Base-by-base conservation (phyloP, 345 rosid species). In the Eucalyptus rudis region DNA sequence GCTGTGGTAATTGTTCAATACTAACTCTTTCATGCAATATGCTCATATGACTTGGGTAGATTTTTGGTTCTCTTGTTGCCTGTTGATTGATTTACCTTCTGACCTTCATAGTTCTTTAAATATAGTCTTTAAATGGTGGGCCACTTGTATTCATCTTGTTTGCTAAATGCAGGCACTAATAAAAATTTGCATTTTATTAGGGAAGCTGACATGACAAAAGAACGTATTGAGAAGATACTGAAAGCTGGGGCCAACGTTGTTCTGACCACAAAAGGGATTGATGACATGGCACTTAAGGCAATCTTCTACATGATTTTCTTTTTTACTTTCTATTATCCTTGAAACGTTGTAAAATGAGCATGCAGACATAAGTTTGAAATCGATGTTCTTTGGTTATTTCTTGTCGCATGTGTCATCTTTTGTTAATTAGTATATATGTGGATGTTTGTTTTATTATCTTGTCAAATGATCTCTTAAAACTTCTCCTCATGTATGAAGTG, bases 221-320 rank as follows among this genome's bases (percentile, higher is more conserved):
- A 98, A 89, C 96, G 99, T 40, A 98, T 98, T 90, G 97, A 94
- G 89, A 98, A 98, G 91, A 95, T 98, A 88, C 91, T 98, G 87
- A 96, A 95, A 92, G 98, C 97, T 91, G 99, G 99, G 71, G 99
- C 99, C n/a, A 97, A 98, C 92, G 99, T 98, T 87, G 93, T 98
- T 85, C 91, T 98, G 91, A 98, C 99, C 56, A 98, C 99, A 13
- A 98, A 98, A 91, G 99, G 98, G 88, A 98, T 98, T 89, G 99
- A 97, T 92, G 99, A 97, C 94, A 98, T 98, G 99, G 98, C 99
- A 88, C 96, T 98, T 84, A 98, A 97, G 96, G 99, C 91, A 90
- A 88, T 91, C 17, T 76, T 88, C 59, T 58, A 31, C 80, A 29
- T 24, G 56, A 43, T 87, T 71, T 79, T 54, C 83, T 76, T 76